Conservation (phyloP, 345 rosid species). For the Hibiscus tridactylites region DNA sequence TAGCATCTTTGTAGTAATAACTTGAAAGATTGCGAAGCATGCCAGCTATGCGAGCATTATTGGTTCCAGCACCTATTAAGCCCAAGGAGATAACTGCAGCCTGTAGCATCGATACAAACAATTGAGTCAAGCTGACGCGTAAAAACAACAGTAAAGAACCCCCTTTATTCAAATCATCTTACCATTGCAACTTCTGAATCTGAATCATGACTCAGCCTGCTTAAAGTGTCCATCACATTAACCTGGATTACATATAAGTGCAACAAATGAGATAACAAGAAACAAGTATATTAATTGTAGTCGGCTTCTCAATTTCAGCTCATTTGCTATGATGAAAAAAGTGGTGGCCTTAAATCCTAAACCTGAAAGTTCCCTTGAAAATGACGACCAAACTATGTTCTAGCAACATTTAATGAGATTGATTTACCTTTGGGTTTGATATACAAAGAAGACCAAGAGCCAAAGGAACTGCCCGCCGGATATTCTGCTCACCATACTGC, state of each 20-base stretch:
- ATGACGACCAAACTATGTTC: background rate
- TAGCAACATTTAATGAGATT: background rate
- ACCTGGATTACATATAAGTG: conserved; percentile 39
- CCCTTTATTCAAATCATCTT: conserved; percentile 17
- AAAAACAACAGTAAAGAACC: background rate
- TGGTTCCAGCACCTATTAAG: conserved; percentile 93
- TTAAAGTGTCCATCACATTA: conserved; percentile 89
- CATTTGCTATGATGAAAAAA: background rate
- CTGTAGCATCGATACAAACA: conserved; percentile 34
- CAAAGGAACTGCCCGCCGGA: conserved; percentile 86
- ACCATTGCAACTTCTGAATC: conserved; percentile 99
- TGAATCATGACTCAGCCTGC: conserved; percentile 95
- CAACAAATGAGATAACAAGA: background rate
- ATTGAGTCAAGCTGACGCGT: background rate
- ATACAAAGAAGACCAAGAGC: conserved; percentile 97
- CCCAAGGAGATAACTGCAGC: conserved; percentile 88
- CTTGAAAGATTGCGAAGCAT: conserved; percentile 96
- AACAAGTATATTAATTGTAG: background rate
- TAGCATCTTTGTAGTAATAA: conserved; percentile 88
- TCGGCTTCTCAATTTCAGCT: background rate
- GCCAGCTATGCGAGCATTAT: conserved; percentile 91
- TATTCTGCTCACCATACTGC: conserved; percentile 89
- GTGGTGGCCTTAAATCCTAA: background rate
- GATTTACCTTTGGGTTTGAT: conserved; percentile 85
- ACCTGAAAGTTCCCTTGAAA: background rate